A percentile compares a stretch with the other conserved stretches of the same genome.
These are phyloP conservation scores for Diaporthe capsici DNA, from an alignment of 2,329 filamentous ascomycete genomes.

Conservation along the genomic window DNA sequence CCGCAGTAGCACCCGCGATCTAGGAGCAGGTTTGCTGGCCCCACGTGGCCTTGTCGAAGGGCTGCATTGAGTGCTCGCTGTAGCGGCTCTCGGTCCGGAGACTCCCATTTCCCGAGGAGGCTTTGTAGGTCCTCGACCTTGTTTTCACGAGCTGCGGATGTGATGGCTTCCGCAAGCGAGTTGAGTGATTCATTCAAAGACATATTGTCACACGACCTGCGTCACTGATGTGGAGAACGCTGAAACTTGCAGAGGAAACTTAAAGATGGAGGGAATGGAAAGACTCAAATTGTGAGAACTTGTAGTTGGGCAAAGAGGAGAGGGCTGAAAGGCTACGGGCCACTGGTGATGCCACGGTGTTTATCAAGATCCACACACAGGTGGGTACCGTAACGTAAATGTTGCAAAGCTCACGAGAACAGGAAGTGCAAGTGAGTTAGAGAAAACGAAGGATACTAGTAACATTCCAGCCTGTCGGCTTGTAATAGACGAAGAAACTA, in stretches of 20 bases:
- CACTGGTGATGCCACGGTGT: not conserved
- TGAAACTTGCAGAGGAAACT: not conserved
- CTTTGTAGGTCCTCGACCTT: not conserved
- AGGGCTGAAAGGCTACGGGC: not conserved
- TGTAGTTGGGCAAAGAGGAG: not conserved
- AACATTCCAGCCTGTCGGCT: no score
- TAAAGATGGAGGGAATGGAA: not conserved
- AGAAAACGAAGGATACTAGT: no score
- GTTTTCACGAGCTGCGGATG: constrained; percentile 2
- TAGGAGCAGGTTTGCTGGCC: not conserved
- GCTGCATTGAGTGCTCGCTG: constrained; percentile 2
- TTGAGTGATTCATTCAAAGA: not conserved
- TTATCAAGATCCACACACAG: not conserved
- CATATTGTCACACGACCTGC: not conserved
- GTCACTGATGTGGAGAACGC: not conserved
- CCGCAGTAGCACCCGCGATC: constrained; percentile 9
- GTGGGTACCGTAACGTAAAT: not conserved
- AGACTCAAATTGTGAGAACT: not conserved
- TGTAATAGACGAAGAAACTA: no score
- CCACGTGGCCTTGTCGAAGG: not conserved
- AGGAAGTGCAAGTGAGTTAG: not conserved
- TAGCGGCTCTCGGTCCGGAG: not conserved
- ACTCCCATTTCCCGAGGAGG: not conserved
- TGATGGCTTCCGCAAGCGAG: not conserved
- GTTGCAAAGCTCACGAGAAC: not conserved